Conservation (phyloP, 2,329 filamentous ascomycete species). For the Hymenotorrendiella dingleyae region DNA sequence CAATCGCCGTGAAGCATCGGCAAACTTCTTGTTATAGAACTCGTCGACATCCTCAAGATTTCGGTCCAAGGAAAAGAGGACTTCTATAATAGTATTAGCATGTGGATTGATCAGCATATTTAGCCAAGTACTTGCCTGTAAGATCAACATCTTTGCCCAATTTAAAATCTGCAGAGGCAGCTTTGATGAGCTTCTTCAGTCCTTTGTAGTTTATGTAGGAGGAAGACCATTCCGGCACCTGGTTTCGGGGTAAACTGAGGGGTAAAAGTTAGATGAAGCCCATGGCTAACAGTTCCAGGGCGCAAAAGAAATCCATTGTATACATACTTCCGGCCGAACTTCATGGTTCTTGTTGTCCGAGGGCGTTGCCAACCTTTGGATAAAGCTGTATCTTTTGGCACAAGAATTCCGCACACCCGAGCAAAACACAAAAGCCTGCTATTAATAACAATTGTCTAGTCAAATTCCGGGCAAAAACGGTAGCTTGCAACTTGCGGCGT, state of each 20-base stretch:
- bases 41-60: constrained; percentile 95
- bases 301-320: background rate
- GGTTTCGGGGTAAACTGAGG: constrained; percentile 66
- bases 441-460: too few species aligned
- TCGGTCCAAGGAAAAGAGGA: constrained; percentile 93
- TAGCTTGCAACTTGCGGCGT: too few species aligned
- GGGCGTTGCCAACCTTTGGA: too few species aligned
- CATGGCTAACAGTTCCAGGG: background rate
- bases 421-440: too few species aligned
- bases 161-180: constrained; percentile 57
- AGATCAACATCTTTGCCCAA: constrained; percentile 75
- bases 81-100: constrained; percentile 53
- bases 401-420: too few species aligned
- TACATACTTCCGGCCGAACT: constrained; percentile 56
- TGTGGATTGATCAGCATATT: too few species aligned
- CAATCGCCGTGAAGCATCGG: constrained; percentile 75
- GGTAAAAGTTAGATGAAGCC: constrained; percentile 43
- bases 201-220: constrained; percentile 87
- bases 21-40: constrained; percentile 95
- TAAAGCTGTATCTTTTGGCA: too few species aligned
- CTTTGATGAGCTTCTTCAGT: constrained; percentile 92
- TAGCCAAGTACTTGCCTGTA: constrained; percentile 60
- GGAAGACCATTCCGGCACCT: constrained; percentile 81
- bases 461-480: background rate
- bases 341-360: constrained; percentile 43